Base-by-base conservation (phyloP, 768 basidiomycete genomes). In the Auricularia sp. region DNA sequence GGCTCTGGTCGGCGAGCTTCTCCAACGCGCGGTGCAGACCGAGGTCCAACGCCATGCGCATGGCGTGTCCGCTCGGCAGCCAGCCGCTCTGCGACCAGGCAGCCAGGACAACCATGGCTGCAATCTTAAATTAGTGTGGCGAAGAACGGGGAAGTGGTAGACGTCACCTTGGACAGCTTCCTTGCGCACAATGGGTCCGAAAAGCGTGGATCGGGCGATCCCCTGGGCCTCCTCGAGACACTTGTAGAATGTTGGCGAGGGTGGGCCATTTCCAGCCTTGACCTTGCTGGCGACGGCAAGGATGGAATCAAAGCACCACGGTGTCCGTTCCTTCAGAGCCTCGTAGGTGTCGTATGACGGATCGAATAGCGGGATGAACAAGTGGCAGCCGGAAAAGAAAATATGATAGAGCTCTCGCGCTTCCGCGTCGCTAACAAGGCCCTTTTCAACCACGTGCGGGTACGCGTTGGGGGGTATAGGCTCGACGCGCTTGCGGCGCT, bases 281-380 rank as follows among this genome's bases (percentile, higher is more conserved):
- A 98, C 93, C 77, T 93, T 95, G 64, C 88, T 86, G 61, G 93
- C 94, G 61, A 97, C 87, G 56, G 94, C 92, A 61, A 98, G 81
- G 71, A 98, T 87, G 66, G 93, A 88, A 75, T 96, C 91, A 74
- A 94, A 94, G 62, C 93, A 94, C 89, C 93, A 98, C 3, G 95
- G 95, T 4, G 90, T 91, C 69, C 95, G 87, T 74, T 93, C 92
- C 80, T 88, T 88, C 70, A 95, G 81, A 68, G 87, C 86, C 73
- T 96, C 94, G 77, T 91, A 95, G 16, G 91, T 92, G 80, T 98
- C 95, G 76, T 93, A 96, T 65, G 80, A 78, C 36, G 91, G 90
- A 77, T 97, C 93, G 79, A 95, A 97, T 67, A 97, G 81, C 59
- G 95, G 94, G 68, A 97, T 93, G 80, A 97, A 98, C 73, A 94